Percentiles rank a stretch among this genome's conserved stretches.
phyloP scores from a whole-genome alignment of 2,329 filamentous ascomycete species.

The Hypoxylon rubiginosum region DNA sequence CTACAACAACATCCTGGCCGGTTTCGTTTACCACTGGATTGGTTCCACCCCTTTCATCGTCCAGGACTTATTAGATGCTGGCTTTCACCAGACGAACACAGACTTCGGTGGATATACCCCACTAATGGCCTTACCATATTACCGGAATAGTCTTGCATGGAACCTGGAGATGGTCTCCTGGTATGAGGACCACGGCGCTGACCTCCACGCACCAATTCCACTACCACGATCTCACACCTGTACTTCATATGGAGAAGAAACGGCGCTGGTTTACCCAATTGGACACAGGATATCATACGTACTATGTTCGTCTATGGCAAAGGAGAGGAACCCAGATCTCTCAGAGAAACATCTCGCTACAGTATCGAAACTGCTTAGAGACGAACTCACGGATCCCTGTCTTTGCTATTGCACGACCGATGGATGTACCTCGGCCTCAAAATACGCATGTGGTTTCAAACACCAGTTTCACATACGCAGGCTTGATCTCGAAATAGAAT shows the following conservation, averaged over 20 bases:
- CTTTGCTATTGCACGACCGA: constrained; percentile 4
- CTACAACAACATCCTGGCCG: not conserved
- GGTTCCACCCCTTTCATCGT: not conserved
- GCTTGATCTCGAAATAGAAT: not conserved
- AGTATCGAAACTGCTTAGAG: constrained; percentile 1
- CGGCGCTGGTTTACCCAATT: not conserved
- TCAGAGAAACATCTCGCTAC: not conserved
- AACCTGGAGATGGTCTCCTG: not conserved
- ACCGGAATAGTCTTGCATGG: not conserved
- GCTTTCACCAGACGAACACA: constrained; percentile 3
- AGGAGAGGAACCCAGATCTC: not conserved
- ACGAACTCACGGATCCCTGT: constrained; percentile 7
- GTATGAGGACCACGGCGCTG: constrained; percentile 13
- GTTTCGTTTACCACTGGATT: constrained; percentile 1
- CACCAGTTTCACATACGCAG: not conserved
- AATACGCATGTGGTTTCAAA: not conserved
- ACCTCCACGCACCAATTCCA: constrained; percentile 3
- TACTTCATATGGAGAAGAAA: not conserved
- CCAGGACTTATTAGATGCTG: constrained; percentile 10
- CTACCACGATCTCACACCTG: not conserved
- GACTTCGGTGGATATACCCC: not conserved
- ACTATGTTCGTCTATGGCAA: not conserved
- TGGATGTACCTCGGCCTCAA: constrained; percentile 10
- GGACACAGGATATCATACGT: not conserved
- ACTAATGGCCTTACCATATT: not conserved